Evolutionary conservation across 352 stramenopile genomes (phyloP).

Genomic region (Thalassiosira sp.): DNA sequence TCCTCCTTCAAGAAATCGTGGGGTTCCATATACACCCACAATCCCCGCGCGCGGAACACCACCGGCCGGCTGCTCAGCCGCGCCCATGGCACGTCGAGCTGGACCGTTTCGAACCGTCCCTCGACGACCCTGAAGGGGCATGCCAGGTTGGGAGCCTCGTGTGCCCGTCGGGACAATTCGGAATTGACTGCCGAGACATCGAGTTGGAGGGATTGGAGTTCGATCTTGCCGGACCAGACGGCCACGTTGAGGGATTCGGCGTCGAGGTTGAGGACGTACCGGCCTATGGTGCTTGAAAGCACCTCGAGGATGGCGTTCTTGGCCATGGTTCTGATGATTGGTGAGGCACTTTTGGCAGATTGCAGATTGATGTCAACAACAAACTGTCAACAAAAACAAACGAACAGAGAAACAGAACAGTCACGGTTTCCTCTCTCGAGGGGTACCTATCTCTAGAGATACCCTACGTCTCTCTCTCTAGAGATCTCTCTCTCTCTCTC

Average conservation of each 20-base stretch:
- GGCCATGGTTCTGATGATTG: conserved; percentile 57
- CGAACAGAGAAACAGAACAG: too few species aligned
- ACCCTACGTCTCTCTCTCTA: too few species aligned
- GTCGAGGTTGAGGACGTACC: conserved; percentile 83
- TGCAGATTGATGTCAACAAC: too few species aligned
- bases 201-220: conserved; percentile 74
- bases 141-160: conserved; percentile 75
- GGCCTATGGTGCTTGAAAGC: conserved; percentile 81
- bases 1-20: conserved; percentile 61
- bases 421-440: too few species aligned
- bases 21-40: conserved; percentile 69
- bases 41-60: conserved; percentile 68
- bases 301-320: conserved; percentile 82
- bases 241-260: conserved; percentile 78
- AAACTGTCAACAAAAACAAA: too few species aligned
- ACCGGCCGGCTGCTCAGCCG: conserved; percentile 68
- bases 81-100: conserved; percentile 81
- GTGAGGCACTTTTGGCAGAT: too few species aligned
- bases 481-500: too few species aligned
- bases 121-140: conserved; percentile 66
- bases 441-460: too few species aligned
- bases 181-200: conserved; percentile 76
- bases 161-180: conserved; percentile 65
- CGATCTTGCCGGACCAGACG: conserved; percentile 82
- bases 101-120: conserved; percentile 72